Percentiles rank a stretch among this genome's conserved stretches.
Conservation (phyloP, 1,284 basidiomycete genomes). For the Ganoderma lingzhi region DNA sequence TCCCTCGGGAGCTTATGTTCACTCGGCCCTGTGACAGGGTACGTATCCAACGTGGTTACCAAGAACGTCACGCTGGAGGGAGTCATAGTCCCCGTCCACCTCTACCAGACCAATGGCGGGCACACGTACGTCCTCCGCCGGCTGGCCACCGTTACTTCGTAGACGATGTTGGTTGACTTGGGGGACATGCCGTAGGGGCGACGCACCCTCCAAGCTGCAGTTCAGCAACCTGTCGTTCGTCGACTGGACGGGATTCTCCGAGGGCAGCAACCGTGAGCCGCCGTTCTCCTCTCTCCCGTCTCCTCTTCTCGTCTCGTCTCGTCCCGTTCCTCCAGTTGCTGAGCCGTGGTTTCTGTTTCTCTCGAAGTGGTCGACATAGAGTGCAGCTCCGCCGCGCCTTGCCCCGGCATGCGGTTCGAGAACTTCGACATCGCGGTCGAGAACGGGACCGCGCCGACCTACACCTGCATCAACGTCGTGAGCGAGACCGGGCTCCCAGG, state of each 20-base stretch:
- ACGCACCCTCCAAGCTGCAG: conserved; percentile 55
- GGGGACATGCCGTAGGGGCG: conserved; percentile 44
- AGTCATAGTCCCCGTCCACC: conserved; percentile 53
- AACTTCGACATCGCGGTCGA: conserved; percentile 52
- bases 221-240: conserved; percentile 58
- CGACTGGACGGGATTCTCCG: conserved; percentile 56
- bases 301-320: no score
- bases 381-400: conserved; percentile 60
- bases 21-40: conserved; percentile 44
- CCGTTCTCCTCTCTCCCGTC: not conserved
- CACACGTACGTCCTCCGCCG: conserved; percentile 47
- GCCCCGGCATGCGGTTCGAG: conserved; percentile 53
- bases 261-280: conserved; percentile 50
- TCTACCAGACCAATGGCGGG: conserved; percentile 63
- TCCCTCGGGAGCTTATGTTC: not conserved
- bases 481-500: conserved; percentile 52
- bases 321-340: not conserved
- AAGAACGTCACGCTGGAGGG: conserved; percentile 55
- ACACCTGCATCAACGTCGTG: conserved; percentile 57
- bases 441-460: conserved; percentile 45
- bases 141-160: not conserved
- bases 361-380: conserved; percentile 58
- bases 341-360: no score
- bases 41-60: conserved; percentile 59
- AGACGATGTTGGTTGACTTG: no score